A percentile compares a stretch with the other conserved stretches of the same genome.
phyloP scores from a whole-genome alignment of 2,329 filamentous ascomycete genomes.

The Ophiostoma piceae region DNA sequence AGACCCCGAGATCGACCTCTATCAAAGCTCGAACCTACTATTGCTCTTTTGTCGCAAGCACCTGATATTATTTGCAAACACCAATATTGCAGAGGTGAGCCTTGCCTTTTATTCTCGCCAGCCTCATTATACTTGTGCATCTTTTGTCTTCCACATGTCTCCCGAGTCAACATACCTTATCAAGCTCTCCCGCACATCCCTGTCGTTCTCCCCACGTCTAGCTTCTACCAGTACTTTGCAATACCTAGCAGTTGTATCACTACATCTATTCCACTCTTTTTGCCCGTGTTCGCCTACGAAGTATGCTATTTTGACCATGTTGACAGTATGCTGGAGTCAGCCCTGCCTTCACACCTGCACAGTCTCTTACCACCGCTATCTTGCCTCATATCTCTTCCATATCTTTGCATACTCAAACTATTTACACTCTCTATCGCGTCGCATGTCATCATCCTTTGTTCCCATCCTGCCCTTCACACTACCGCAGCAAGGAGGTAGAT shows the following conservation, averaged over 20 bases:
- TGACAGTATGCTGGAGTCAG: neutral
- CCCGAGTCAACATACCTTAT: neutral
- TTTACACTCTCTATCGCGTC: neutral
- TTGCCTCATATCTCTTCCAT: neutral
- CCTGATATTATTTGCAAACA: neutral
- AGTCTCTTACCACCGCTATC: neutral
- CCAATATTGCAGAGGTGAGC: neutral
- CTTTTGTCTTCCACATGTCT: neutral
- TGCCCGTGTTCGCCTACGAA: neutral
- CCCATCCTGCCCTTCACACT: neutral
- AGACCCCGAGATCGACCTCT: slow-evolving; percentile 6
- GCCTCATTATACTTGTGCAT: neutral
- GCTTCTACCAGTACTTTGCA: neutral
- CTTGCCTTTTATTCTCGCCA: neutral
- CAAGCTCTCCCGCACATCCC: slow-evolving; percentile 1
- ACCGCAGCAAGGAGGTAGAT: neutral
- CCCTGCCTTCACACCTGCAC: neutral
- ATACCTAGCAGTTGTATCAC: neutral
- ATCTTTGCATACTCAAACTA: neutral
- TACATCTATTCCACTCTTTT: neutral
- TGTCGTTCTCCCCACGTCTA: neutral
- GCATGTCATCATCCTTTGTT: neutral
- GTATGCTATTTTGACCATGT: neutral
- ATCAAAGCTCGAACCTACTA: neutral
- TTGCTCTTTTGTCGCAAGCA: neutral